Evolutionary conservation across 228 moss, liverwort and hornwort species (phyloP), one percentile per base, ranked within the genome.

Genomic region (Sphagnum magellanicum): DNA sequence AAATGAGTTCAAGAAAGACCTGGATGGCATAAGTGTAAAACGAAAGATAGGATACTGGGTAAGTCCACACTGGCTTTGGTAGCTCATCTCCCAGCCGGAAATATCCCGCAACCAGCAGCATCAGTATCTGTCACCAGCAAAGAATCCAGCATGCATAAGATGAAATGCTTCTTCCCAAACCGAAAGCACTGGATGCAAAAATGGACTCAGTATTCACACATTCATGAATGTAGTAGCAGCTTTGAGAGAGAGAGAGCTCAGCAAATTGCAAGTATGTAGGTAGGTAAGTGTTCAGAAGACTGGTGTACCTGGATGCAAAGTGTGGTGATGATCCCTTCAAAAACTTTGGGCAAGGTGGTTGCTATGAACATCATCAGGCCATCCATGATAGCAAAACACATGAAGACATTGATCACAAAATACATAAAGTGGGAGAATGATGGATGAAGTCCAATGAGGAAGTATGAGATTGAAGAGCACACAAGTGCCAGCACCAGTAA

Each of bases 51-150:
- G 84, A 84, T 4, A 80, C 80, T 50, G 84, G 84, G 50, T 85
- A 85, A 63, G 78, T 85, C 84, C 84, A 85, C 7, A 85, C 75
- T 15, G 84, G 78, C 67, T 67, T 50, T 46, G 84, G 84, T 5
- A 85, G 73, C 10, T 73, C 50, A 14, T 46, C 66, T 5, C 74
- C 63, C 16, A 81, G 63, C 48, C 71, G 68, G 67, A 81, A 76
- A 59, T 73, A 76, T 52, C 78, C 81, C 50, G 81, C 84, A 6
- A 81, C 64, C 13, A 81, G 65, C n/a, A 81, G 61, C 77, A 85
- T 81, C 7, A 85, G 73, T 16, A 78, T 65, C 84, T 85, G 81
- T 55, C 12, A 55, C 1, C 9, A 55, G 8, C 55, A 55, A 12
- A 55, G 55, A 8, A 55, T 32, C 32, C 32, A 32, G 32, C 32